Conservation (phyloP, 192 early-diverging fungal species). For the Gonapodya prolifera region DNA sequence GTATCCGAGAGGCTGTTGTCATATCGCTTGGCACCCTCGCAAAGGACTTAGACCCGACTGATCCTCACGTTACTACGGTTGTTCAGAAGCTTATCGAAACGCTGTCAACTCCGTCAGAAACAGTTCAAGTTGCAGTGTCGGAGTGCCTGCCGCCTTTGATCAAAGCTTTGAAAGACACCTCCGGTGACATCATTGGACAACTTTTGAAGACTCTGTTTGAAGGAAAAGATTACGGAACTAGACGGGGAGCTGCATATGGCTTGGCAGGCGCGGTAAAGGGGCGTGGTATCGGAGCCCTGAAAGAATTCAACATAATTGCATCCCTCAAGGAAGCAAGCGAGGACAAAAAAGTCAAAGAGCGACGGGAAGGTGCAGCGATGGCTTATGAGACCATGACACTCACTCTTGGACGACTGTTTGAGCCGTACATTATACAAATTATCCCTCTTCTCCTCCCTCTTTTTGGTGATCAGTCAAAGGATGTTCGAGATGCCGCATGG, state of each 20-base stretch:
- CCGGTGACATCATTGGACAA: conserved; percentile 39
- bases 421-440: conserved; percentile 93
- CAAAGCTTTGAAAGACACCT: conserved; percentile 53
- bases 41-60: conserved; percentile 62
- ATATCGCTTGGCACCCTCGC: conserved; percentile 86
- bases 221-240: conserved; percentile 65
- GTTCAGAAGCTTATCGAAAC: conserved; percentile 81
- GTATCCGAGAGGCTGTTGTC: conserved; percentile 81
- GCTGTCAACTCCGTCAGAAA: conserved; percentile 82
- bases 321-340: conserved; percentile 69
- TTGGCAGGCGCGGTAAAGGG: conserved; percentile 90
- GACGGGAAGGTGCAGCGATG: conserved; percentile 85
- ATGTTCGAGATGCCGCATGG: conserved; percentile 81
- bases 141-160: conserved; percentile 88
- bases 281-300: conserved; percentile 72
- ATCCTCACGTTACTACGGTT: conserved; percentile 61
- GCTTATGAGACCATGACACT: conserved; percentile 81
- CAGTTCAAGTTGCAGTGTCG: conserved; percentile 85
- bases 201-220: conserved; percentile 59
- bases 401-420: conserved; percentile 68
- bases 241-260: conserved; percentile 91
- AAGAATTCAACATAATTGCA: conserved; percentile 68
- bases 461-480: conserved; percentile 69
- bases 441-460: conserved; percentile 74
- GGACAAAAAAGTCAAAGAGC: conserved; percentile 58